phyloP scores from a whole-genome alignment of 2,329 filamentous ascomycete genomes.

The Aspergillus sp. region DNA sequence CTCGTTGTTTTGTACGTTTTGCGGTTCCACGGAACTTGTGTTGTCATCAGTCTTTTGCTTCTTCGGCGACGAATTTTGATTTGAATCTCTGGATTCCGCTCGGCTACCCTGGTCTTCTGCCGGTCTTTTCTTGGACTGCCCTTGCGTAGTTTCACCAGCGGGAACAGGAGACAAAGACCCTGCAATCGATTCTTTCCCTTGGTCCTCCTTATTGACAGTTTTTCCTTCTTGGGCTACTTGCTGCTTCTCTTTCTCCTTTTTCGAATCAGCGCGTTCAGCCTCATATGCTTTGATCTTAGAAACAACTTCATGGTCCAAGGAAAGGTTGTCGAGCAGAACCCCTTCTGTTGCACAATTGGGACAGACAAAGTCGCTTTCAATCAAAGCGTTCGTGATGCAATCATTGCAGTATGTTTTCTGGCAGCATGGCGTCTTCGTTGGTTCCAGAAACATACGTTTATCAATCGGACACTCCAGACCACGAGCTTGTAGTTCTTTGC shows the following conservation, averaged over 20 bases:
- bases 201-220: slow-evolving; percentile 12
- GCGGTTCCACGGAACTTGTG: slow-evolving; percentile 2
- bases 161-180: slow-evolving; percentile 25
- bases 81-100: slow-evolving; percentile 45
- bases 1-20: slow-evolving; percentile 12
- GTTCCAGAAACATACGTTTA: slow-evolving; percentile 96
- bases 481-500: slow-evolving; percentile 79
- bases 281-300: slow-evolving; percentile 72
- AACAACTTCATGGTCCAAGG: slow-evolving; percentile 69
- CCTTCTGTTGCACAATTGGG: slow-evolving; percentile 85
- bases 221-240: slow-evolving; percentile 19
- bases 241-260: slow-evolving; percentile 38
- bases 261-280: slow-evolving; percentile 44
- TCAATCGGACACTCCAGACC: slow-evolving; percentile 92
- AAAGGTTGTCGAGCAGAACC: slow-evolving; percentile 86
- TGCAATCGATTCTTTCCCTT: slow-evolving; percentile 6
- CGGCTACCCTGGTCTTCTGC: slow-evolving; percentile 61
- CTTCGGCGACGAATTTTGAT: slow-evolving; percentile 29
- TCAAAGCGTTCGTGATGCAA: slow-evolving; percentile 97
- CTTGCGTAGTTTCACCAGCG: slow-evolving; percentile 25
- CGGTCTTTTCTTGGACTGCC: slow-evolving; percentile 66
- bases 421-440: slow-evolving; percentile 98
- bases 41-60: slow-evolving; percentile 40
- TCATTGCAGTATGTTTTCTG: slow-evolving; percentile 98
- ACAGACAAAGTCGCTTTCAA: slow-evolving; percentile 96